A percentile compares a stretch with the other conserved stretches of the same genome.
phyloP scores from a whole-genome alignment of 331 rosid genomes.

The Stylosanthes scabra region DNA sequence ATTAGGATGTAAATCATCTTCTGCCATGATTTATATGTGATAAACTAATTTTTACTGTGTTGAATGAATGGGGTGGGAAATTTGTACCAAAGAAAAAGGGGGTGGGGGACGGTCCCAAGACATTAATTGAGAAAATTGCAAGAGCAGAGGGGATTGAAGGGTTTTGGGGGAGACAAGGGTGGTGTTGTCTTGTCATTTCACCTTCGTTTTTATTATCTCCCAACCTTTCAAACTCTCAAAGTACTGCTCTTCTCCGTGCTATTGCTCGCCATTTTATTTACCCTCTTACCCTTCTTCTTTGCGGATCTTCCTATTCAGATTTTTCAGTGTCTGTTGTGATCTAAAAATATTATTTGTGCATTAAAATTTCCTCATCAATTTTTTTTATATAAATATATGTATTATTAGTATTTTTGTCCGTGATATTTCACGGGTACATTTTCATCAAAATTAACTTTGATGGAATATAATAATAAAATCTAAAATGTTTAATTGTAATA shows the following conservation, averaged over 20 bases:
- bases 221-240: constrained; percentile 10
- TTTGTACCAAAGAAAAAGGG: neutral
- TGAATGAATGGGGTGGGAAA: too few relatives aligned
- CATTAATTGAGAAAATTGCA: constrained; percentile 36
- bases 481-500: too few relatives aligned
- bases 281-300: constrained; percentile 32
- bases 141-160: neutral
- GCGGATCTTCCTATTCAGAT: neutral
- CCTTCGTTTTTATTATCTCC: constrained; percentile 32
- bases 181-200: constrained; percentile 61
- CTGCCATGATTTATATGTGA: too few relatives aligned
- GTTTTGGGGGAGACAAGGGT: constrained; percentile 48
- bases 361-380: too few relatives aligned
- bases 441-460: too few relatives aligned
- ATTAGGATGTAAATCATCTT: too few relatives aligned
- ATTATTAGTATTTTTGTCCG: too few relatives aligned
- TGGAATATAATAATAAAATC: too few relatives aligned
- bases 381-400: too few relatives aligned
- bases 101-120: neutral
- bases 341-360: too few relatives aligned
- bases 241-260: neutral
- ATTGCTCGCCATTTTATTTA: constrained; percentile 3
- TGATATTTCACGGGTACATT: too few relatives aligned
- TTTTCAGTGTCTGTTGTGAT: neutral
- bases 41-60: too few relatives aligned